Evolutionary conservation across 805 yeast genomes (phyloP).

Genomic region (Blastobotrys attinorum): DNA sequence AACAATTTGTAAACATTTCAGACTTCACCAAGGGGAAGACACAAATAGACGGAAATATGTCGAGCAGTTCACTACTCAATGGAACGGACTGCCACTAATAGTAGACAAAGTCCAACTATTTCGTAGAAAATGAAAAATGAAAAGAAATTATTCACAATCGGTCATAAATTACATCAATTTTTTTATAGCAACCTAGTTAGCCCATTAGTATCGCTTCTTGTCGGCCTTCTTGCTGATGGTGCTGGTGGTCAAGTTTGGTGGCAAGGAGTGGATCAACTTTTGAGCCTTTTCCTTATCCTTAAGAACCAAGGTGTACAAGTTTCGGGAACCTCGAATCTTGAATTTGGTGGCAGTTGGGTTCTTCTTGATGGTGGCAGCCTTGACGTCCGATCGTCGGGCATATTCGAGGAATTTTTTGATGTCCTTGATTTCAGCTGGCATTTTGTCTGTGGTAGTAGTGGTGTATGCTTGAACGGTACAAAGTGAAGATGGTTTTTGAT

Average conservation of each 20-base stretch:
- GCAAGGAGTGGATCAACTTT: conserved; percentile 95
- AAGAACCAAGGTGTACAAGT: conserved; percentile 92
- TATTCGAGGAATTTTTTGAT: conserved; percentile 96
- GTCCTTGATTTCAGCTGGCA: conserved; percentile 71
- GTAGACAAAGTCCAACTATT: too few relatives aligned
- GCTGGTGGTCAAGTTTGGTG: conserved; percentile 48
- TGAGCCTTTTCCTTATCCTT: conserved; percentile 94
- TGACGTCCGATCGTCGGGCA: conserved; percentile 78
- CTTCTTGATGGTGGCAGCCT: conserved; percentile 88
- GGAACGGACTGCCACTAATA: too few relatives aligned
- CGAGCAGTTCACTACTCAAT: too few relatives aligned
- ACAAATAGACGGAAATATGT: too few relatives aligned
- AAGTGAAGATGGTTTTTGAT: too few relatives aligned
- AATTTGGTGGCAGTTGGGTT: conserved; percentile 92
- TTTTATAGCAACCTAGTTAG: background rate
- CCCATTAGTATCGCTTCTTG: conserved; percentile 16
- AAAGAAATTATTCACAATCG: background rate
- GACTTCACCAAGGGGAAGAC: too few relatives aligned
- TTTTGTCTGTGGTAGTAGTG: conserved; percentile 1
- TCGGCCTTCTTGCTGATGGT: conserved; percentile 23
- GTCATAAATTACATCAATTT: background rate
- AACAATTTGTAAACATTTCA: too few relatives aligned
- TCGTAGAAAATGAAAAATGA: background rate
- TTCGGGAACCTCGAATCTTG: conserved; percentile 95
- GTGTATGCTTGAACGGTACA: background rate